Base-by-base conservation (phyloP, 1,284 basidiomycete species). In the Ceratobasidium sp. region DNA sequence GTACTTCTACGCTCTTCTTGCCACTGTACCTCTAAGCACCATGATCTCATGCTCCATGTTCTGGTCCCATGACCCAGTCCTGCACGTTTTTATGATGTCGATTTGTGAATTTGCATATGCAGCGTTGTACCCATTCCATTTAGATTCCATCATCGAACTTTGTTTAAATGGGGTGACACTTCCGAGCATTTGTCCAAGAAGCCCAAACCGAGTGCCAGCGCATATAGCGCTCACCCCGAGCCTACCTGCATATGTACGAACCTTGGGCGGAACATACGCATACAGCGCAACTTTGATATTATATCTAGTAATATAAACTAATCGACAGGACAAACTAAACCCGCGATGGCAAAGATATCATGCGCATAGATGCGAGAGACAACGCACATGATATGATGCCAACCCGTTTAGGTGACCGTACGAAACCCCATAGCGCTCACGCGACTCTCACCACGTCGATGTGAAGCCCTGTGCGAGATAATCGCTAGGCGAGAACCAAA, bases 401-500 rank as follows among this genome's bases (percentile, higher is more conserved):
- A 59, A 34, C 25, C 32, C 32, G 15, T 59, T 59, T 59, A 49
- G 9, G 46, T 49, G 11, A 51, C 6, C 34, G 3, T 25, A 34
- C 49, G 22, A 37, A 62, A 15, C 37, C 37, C 37, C 15, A 62
- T n/a, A 19, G 17, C 56, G 25, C 25, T 46, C 40, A 40, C 44
- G 40, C 57, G 52, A 22, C 57, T 7, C 34, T 4, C 70, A 73
- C 70, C 70, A 73, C 25, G 70, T 73, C 46, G 70, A 73, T 1
- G 70, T 73, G 22, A 73, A 73, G 32, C 70, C 70, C 57, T 44
- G 29, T 46, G 43, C 70, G 37, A 73, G 70, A 40, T 73, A 73
- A 64, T 73, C 70, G 52, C 70, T 73, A 29, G 25, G n/a, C 56
- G 19, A 57, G 15, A 25, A 32, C 57, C 22, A 29, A 29, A 19